Evolutionary conservation across 75 land plant species (phyloP), one percentile per base, ranked within the genome.

Genomic region (Adiantum capillusveneris): DNA sequence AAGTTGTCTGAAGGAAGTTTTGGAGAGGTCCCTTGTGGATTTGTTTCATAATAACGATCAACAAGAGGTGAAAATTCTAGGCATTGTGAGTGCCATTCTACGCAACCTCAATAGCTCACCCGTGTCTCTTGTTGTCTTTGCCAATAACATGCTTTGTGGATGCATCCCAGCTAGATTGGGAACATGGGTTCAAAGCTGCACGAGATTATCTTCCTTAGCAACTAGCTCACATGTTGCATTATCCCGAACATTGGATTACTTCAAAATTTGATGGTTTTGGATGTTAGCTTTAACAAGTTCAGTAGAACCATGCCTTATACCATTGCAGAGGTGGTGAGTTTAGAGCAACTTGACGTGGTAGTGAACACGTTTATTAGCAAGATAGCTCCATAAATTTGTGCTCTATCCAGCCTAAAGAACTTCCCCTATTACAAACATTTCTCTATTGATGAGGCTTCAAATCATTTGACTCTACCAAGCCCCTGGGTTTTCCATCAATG

Each of bases 341-440:
- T 78, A 17, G 74, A 84, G 59, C 57, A 63, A 51, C 76, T 84
- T 0, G 66, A 72, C 61, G 24, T 84, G 52, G 76, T 81, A 34
- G 66, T 43, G 0, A 84, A 84, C 57, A 14, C 41, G 36, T 52
- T 84, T 11, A 67, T 41, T 53, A 81, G 88, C 0, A 25, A 44
- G 39, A 53, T 84, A 18, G 79, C 88, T 21, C 85, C 77, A 20
- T 57, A 58, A 59, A 45, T 84, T 1, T 84, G 88, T 57, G 53
- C 31, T 11, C 55, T 81, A 21, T 65, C 52, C 14, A 70, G 51
- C 24, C 46, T 84, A 25, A 14, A 25, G 64, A 81, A 78, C 36
- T 25, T 84, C 6, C 69, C 79, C 6, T 21, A 75, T 27, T 49
- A 75, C 3, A 44, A 66, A 42, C 81, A 84, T 61, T 81, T 71